A percentile compares a stretch with the other conserved stretches of the same genome.
Evolutionary conservation across 768 basidiomycete species (phyloP).

Genomic region (Peribolospora baueri): DNA sequence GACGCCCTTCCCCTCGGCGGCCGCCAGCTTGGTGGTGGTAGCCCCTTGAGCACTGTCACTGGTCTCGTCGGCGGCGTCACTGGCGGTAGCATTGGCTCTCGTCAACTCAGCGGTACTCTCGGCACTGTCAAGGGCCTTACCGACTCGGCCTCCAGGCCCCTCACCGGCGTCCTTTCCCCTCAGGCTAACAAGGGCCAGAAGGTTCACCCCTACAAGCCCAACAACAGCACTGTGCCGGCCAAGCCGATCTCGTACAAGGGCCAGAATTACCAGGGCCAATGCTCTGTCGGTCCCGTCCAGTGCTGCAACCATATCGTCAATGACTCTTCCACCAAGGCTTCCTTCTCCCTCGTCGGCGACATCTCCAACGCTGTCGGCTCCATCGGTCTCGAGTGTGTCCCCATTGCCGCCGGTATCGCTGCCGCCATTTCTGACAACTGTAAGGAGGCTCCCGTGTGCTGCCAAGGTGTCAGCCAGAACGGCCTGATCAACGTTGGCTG

Average conservation of each 20-base stretch:
- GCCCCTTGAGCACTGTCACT: neutral
- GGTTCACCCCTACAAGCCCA: no score
- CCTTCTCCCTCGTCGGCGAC: neutral
- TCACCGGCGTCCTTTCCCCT: no score
- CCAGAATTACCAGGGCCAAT: no score
- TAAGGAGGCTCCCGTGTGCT: neutral
- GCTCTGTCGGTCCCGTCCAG: neutral
- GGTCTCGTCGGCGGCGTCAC: neutral
- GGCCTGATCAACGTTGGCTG: neutral
- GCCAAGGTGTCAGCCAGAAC: neutral
- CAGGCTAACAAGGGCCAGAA: no score
- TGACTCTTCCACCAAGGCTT: neutral
- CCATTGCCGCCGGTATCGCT: neutral
- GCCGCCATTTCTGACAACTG: neutral
- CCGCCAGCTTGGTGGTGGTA: neutral
- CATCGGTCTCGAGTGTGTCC: no score
- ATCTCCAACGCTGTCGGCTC: neutral
- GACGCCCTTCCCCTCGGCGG: no score
- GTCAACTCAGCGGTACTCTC: no score
- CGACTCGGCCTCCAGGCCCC: no score
- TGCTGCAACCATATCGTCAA: neutral
- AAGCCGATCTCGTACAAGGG: no score
- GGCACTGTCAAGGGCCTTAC: no score
- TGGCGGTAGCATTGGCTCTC: neutral
- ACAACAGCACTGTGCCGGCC: no score